Conservation (phyloP, 495 filamentous ascomycete species). For the Hypoxylon crocopeplum region DNA sequence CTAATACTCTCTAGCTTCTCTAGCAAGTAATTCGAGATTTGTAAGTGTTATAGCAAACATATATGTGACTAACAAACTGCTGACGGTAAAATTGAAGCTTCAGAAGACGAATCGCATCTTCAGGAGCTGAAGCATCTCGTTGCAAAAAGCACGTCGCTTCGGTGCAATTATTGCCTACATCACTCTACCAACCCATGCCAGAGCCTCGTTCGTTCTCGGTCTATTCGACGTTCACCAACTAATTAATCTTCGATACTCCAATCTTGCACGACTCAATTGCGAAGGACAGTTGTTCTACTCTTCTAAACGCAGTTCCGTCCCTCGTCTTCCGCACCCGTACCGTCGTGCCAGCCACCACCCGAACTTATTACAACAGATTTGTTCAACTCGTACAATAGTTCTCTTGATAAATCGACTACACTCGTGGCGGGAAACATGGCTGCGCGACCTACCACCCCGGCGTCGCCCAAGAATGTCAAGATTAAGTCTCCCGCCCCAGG, state of each 20-base stretch:
- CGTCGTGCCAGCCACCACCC: not conserved
- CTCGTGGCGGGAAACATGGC: constrained; percentile 40
- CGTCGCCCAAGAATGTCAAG: constrained; percentile 60
- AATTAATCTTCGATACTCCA: not conserved
- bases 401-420: constrained; percentile 1
- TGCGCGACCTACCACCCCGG: constrained; percentile 55
- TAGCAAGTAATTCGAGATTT: no score
- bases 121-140: not conserved
- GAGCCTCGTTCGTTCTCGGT: no score
- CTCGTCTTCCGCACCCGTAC: not conserved
- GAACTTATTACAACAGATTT: not conserved
- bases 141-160: not conserved
- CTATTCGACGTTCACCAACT: not conserved
- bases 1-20: no score
- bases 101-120: constrained; percentile 8
- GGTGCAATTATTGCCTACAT: not conserved
- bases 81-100: constrained; percentile 1
- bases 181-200: not conserved
- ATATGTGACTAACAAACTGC: not conserved
- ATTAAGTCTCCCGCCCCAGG: constrained; percentile 59
- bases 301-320: not conserved
- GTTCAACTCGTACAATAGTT: not conserved
- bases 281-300: no score
- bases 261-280: no score
- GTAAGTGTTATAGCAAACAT: no score